These are phyloP conservation scores for Pythium volutum DNA, from an alignment of 352 stramenopile genomes.

Conservation along the genomic window DNA sequence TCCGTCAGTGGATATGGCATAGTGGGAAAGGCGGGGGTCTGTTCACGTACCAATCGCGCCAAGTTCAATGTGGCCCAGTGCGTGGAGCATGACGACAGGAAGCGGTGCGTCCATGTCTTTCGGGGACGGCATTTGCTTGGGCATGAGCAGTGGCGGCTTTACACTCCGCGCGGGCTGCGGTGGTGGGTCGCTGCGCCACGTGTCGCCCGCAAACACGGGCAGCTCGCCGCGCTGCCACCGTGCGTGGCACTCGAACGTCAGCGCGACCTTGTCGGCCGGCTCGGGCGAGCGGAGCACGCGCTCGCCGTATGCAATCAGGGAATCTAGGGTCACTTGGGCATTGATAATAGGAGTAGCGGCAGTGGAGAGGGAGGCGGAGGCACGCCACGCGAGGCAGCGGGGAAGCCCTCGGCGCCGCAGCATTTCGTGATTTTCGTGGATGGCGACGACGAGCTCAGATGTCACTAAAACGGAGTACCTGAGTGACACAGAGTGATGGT, in stretches of 20 bases:
- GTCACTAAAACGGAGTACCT: too few relatives aligned
- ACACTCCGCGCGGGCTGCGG: constrained; percentile 43
- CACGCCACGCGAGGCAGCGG: not conserved
- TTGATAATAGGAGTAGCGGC: not conserved
- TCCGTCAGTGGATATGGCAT: too few relatives aligned
- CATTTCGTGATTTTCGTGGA: not conserved
- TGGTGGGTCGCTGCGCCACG: constrained; percentile 41
- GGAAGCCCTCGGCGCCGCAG: not conserved
- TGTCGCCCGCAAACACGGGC: constrained; percentile 31
- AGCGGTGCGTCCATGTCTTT: constrained; percentile 68
- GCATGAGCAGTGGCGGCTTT: constrained; percentile 47
- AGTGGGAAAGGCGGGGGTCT: too few relatives aligned
- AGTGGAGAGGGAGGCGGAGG: not conserved
- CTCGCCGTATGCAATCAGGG: constrained; percentile 57
- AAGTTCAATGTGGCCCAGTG: constrained; percentile 84
- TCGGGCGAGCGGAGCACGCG: constrained; percentile 49
- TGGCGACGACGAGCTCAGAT: constrained; percentile 5
- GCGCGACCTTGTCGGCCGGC: constrained; percentile 55
- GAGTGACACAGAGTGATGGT: too few relatives aligned
- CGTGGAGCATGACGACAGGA: constrained; percentile 74
- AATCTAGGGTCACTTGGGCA: constrained; percentile 26
- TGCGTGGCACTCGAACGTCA: constrained; percentile 56
- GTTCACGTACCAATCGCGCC: constrained; percentile 60
- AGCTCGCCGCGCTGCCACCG: constrained; percentile 42
- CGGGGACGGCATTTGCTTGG: constrained; percentile 68